A percentile compares a stretch with the other conserved stretches of the same genome.
Evolutionary conservation across 352 stramenopile genomes (phyloP).

Genomic region (Phytopythium sindhum): DNA sequence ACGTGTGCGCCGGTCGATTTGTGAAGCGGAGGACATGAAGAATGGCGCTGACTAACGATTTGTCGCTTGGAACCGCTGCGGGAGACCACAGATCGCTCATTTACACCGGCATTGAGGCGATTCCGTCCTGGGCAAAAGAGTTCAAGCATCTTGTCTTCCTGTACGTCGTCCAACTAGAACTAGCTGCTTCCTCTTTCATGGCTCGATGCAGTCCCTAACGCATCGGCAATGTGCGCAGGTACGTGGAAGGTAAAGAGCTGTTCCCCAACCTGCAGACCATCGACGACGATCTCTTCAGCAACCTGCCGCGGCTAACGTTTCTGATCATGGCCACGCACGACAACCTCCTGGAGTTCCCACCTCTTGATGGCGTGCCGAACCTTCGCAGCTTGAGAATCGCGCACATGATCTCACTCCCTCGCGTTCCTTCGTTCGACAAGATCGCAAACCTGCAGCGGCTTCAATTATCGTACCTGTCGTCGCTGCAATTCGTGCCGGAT

Average conservation of each 20-base stretch:
- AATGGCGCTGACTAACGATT: neutral
- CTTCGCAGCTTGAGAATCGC: slow-evolving; percentile 34
- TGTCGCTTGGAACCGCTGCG: neutral
- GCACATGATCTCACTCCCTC: slow-evolving; percentile 10
- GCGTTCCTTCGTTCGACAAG: slow-evolving; percentile 20
- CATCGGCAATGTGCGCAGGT: slow-evolving; percentile 14
- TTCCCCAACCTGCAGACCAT: slow-evolving; percentile 19
- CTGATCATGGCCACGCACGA: slow-evolving; percentile 27
- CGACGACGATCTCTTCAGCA: slow-evolving; percentile 21
- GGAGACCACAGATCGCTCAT: slow-evolving; percentile 7
- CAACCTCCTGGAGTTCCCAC: slow-evolving; percentile 16
- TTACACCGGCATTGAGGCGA: slow-evolving; percentile 15
- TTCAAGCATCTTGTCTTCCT: slow-evolving; percentile 21
- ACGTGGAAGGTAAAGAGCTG: slow-evolving; percentile 13
- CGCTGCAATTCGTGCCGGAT: slow-evolving; percentile 21
- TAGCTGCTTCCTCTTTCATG: no score
- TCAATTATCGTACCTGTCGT: slow-evolving; percentile 14
- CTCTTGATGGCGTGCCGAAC: slow-evolving; percentile 22
- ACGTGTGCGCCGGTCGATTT: slow-evolving; percentile 1
- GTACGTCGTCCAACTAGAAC: slow-evolving; percentile 8
- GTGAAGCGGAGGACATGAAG: no score
- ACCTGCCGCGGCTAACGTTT: slow-evolving; percentile 27
- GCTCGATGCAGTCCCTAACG: neutral
- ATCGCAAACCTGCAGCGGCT: slow-evolving; percentile 18
- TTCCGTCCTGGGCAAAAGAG: slow-evolving; percentile 17